These are phyloP conservation scores for Oryza glaberrima DNA, from an alignment of 176 grass and related monocot species.

Conservation along the genomic window DNA sequence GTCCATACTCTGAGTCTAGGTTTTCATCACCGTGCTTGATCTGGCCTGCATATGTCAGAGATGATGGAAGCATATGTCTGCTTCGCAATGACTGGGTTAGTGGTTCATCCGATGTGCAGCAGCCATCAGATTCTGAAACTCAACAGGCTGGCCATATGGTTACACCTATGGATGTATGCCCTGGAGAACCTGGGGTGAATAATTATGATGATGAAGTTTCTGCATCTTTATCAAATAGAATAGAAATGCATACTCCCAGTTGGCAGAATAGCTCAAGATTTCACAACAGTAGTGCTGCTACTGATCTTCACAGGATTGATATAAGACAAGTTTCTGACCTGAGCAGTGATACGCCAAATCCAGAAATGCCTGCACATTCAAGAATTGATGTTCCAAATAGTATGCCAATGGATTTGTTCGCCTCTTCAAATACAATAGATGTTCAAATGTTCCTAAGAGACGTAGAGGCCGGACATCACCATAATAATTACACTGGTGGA, in stretches of 20 bases:
- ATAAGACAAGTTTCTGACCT: neutral
- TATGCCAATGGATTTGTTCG: neutral
- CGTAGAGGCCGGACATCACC: neutral
- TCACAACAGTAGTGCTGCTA: neutral
- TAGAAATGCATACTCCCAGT: conserved; percentile 9
- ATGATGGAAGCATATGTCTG: conserved; percentile 39
- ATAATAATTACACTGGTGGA: neutral
- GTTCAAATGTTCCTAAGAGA: neutral
- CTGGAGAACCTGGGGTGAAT: conserved; percentile 38
- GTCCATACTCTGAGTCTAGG: conserved; percentile 38
- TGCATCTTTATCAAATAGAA: conserved; percentile 6
- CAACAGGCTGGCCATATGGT: conserved; percentile 12
- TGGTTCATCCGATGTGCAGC: conserved; percentile 17
- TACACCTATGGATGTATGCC: conserved; percentile 60
- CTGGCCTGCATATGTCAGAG: conserved; percentile 38
- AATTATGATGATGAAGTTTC: conserved; percentile 21
- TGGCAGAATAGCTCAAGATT: neutral
- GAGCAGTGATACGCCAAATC: neutral
- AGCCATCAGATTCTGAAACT: conserved; percentile 34
- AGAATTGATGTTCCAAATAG: neutral
- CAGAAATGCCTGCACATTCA: neutral
- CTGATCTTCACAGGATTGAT: neutral
- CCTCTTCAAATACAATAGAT: neutral
- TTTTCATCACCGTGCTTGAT: conserved; percentile 45
- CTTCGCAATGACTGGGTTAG: conserved; percentile 31